Conservation (phyloP, 2,329 filamentous ascomycete genomes). For the Monosporascus sp. region DNA sequence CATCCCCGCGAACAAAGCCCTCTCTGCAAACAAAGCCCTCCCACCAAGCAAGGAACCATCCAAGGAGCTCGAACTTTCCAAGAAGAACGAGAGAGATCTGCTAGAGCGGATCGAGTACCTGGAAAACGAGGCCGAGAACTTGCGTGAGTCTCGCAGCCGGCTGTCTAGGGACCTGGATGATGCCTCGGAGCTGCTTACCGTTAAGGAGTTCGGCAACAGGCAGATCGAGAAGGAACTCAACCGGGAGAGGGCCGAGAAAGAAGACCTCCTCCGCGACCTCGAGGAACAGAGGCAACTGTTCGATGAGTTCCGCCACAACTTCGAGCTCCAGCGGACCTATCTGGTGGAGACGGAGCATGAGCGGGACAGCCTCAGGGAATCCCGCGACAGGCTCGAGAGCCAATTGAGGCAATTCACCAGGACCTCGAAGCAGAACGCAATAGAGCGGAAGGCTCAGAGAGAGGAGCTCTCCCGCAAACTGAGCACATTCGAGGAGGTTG, state of each 20-base stretch:
- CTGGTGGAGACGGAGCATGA: conserved; percentile 29
- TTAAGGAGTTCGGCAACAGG: conserved; percentile 22
- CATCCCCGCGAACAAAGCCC: conserved; percentile 12
- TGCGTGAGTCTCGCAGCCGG: conserved; percentile 25
- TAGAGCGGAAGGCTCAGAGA: conserved; percentile 19
- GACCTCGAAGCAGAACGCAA: conserved; percentile 17
- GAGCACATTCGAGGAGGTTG: conserved; percentile 15
- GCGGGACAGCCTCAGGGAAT: conserved; percentile 25
- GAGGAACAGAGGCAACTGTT: conserved; percentile 30
- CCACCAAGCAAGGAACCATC: conserved; percentile 5
- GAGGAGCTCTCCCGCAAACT: conserved; percentile 20
- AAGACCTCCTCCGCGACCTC: conserved; percentile 28
- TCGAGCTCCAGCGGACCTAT: conserved; percentile 24
- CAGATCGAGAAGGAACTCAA: conserved; percentile 23
- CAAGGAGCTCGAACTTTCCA: conserved; percentile 23
- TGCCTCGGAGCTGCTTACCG: conserved; percentile 23
- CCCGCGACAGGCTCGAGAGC: conserved; percentile 20
- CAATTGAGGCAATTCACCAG: conserved; percentile 18
- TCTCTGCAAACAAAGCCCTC: not conserved
- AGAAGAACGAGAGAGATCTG: conserved; percentile 24
- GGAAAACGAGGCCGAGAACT: conserved; percentile 27
- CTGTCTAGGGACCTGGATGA: conserved; percentile 27
- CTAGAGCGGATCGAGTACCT: conserved; percentile 31
- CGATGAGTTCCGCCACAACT: conserved; percentile 31
- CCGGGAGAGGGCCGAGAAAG: conserved; percentile 27